Conservation (phyloP, 108 stramenopile species). For the Cyclotella atomus region DNA sequence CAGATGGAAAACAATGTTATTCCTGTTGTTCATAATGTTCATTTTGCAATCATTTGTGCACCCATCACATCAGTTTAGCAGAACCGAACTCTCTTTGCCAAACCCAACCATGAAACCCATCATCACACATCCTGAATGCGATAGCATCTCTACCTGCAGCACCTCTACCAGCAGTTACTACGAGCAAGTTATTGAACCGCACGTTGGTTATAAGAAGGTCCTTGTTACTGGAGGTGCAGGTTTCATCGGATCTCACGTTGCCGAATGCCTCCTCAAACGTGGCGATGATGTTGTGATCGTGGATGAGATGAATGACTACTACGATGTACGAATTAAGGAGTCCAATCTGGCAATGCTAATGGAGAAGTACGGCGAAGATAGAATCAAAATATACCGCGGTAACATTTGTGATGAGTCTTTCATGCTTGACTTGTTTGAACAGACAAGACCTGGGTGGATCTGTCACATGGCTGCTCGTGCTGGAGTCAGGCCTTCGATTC, state of each 20-base stretch:
- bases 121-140: too few species aligned
- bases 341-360: constrained; percentile 52
- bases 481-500: constrained; percentile 91
- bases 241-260: constrained; percentile 93
- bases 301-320: constrained; percentile 99
- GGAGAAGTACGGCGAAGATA: constrained; percentile 50
- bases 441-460: constrained; percentile 82
- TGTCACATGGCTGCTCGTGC: constrained; percentile 98
- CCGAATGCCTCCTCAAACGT: constrained; percentile 81
- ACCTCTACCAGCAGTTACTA: neutral
- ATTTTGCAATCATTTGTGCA: too few species aligned
- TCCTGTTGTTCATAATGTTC: too few species aligned
- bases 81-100: too few species aligned
- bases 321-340: constrained; percentile 92
- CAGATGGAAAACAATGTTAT: too few species aligned
- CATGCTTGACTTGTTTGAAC: constrained; percentile 82
- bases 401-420: constrained; percentile 94
- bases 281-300: constrained; percentile 97
- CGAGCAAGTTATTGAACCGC: constrained; percentile 40
- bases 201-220: constrained; percentile 87
- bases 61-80: too few species aligned
- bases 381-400: constrained; percentile 78
- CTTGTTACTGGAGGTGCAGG: constrained; percentile 99
- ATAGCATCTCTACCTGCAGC: constrained; percentile 3
- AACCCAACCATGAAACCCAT: too few species aligned